These are phyloP conservation scores for Groenewaldozyma tartarivorans DNA, from an alignment of 805 yeast species.

Conservation along the genomic window DNA sequence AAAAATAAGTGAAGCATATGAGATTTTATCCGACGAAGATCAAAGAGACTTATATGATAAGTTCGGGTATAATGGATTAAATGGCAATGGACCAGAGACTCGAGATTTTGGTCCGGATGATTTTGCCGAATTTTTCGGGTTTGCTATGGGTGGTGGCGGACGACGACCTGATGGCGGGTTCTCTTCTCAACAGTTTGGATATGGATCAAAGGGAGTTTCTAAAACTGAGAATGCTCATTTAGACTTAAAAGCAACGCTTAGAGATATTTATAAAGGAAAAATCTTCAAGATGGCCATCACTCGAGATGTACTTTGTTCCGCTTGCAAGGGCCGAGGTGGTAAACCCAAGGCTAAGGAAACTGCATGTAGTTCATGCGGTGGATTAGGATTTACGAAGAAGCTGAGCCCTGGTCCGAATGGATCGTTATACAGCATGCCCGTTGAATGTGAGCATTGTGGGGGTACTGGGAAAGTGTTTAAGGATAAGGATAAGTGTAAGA, in stretches of 20 bases:
- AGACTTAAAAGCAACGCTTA: slow-evolving; percentile 54
- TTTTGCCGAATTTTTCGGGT: slow-evolving; percentile 57
- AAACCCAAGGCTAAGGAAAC: slow-evolving; percentile 45
- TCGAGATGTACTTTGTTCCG: slow-evolving; percentile 60
- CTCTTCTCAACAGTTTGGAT: slow-evolving; percentile 18
- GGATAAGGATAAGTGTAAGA: slow-evolving; percentile 65
- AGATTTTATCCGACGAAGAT: slow-evolving; percentile 57
- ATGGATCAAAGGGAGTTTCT: slow-evolving; percentile 13
- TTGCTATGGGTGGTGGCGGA: slow-evolving; percentile 5
- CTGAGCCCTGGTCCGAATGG: slow-evolving; percentile 67
- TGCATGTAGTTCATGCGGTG: slow-evolving; percentile 61
- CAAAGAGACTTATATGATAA: slow-evolving; percentile 29
- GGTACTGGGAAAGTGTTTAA: slow-evolving; percentile 58
- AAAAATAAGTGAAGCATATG: slow-evolving; percentile 80
- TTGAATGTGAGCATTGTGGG: slow-evolving; percentile 56
- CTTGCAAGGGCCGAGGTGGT: slow-evolving; percentile 73
- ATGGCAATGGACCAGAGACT: slow-evolving; percentile 23
- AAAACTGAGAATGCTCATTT: slow-evolving; percentile 61
- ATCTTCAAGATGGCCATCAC: slow-evolving; percentile 62
- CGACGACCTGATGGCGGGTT: slow-evolving; percentile 4
- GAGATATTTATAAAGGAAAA: slow-evolving; percentile 74
- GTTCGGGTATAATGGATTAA: slow-evolving; percentile 23
- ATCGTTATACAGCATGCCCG: slow-evolving; percentile 51
- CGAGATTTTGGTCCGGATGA: slow-evolving; percentile 54
- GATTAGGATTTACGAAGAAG: slow-evolving; percentile 54